Base-by-base conservation (phyloP, 495 filamentous ascomycete genomes). In the Penicillium daleae region DNA sequence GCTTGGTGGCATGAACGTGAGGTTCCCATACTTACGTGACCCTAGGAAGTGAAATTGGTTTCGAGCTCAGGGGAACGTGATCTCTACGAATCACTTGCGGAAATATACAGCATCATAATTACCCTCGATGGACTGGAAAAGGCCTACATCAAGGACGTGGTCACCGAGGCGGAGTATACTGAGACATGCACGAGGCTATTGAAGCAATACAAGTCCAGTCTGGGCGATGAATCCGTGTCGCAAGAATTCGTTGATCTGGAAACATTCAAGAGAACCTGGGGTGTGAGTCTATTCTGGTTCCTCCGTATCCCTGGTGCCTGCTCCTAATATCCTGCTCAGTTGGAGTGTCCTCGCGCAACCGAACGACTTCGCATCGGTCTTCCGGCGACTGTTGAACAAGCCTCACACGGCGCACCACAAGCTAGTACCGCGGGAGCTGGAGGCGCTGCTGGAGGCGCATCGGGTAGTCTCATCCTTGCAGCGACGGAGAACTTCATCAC, bases 401-500 rank as follows among this genome's bases (percentile, higher is more conserved):
- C 83, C 44, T 78, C 78, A 26, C 76, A 82, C 64, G 72, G 76
- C 53, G 65, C 75, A 54, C 67, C 73, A 10, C 62, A 68, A 40
- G 66, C 79, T n/a, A 77, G 77, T 46, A 76, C 69, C 66, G 75
- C 85, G 2, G 70, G 82, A 48, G 65, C 81, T 35, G 70, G 68
- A 27, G 69, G 72, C 27, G 60, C 69, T 40, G 57, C 62, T 49
- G 85, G 75, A 35, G 84, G 82, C 46, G 86, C 86, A 57, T 88
- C 88, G 21, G 91, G 90, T 27, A 85, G 87, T 42, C 81, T 94
- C 39, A 92, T 97, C 59, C 75, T 94, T 29, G 85, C 91, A 52
- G 93, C 95, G 5, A 97, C 95, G 4, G 92, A 98, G 75, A 93
- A 97, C 72, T 99, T 99, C 71, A 98, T 99, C 74, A 99, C 96